Evolutionary conservation across 345 rosid genomes (phyloP), one percentile per base, ranked within the genome.

Genomic region (Eucalyptus regnans): DNA sequence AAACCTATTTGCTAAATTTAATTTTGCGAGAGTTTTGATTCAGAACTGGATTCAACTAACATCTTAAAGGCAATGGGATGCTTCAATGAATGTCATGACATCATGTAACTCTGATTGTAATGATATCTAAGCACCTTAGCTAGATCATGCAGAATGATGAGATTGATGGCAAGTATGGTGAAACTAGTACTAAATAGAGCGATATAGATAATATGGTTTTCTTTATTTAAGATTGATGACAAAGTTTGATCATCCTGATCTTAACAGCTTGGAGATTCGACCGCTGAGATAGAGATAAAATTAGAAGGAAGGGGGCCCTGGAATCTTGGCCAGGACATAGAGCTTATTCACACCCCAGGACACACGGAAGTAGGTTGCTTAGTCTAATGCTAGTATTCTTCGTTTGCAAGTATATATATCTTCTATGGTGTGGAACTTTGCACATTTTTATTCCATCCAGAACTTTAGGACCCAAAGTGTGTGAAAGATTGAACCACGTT

Each of bases 231-330:
- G 33, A 41, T 88, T 81, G 58, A 50, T 33, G 25, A 23, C 4
- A 51, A 37, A 86, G 9, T 60, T 27, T 48, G 10, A 18, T n/a
- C 25, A 37, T 87, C 66, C 52, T 60, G 88, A 80, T 13, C 18
- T 29, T 68, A 6, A 58, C 89, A 95, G 97, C 93, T 94, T 48
- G 91, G 91, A 91, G 86, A 50, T 86, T 86, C 91, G 52, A 95
- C 96, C 41, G 22, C 86, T 90, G 95, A 95, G 89, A 93, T 94
- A 44, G 95, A 95, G 92, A 91, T 90, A 64, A 95, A 94, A 92
- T 93, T 95, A 79, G 93, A 93, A 88, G 96, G 96, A 86, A 90
- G 91, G n/a, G 96, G 96, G 84, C 94, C 96, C 49, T 94, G 96
- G 96, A 93, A 88, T 86, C 90, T 94, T 84, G 87, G 91, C n/a